Evolutionary conservation across 176 grass and related monocot species (phyloP).

Genomic region (Poa pratensis): DNA sequence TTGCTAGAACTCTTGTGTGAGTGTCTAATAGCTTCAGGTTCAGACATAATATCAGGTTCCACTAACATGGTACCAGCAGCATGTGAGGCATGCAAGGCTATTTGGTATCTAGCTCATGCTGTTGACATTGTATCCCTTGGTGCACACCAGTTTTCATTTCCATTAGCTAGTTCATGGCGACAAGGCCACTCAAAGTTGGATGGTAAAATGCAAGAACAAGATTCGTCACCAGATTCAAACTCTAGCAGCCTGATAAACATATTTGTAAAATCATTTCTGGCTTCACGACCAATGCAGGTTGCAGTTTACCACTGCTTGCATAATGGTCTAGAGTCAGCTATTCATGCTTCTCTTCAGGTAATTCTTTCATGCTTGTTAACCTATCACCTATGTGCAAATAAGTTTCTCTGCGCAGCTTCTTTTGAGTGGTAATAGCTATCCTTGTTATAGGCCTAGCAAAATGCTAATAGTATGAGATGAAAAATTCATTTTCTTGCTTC

Average conservation of each 20-base stretch:
- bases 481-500: neutral
- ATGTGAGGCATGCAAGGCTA: constrained; percentile 92
- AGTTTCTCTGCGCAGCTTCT: constrained; percentile 5
- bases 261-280: constrained; percentile 74
- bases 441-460: neutral
- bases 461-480: neutral
- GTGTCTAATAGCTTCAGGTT: constrained; percentile 71
- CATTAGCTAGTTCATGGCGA: constrained; percentile 66
- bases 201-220: constrained; percentile 45
- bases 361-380: constrained; percentile 38
- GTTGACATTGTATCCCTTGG: constrained; percentile 75
- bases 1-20: constrained; percentile 72
- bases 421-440: neutral
- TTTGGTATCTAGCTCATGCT: constrained; percentile 91
- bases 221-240: constrained; percentile 52
- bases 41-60: constrained; percentile 69
- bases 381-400: constrained; percentile 3
- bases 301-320: constrained; percentile 90
- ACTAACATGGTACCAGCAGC: constrained; percentile 95
- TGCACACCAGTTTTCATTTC: constrained; percentile 71
- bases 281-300: constrained; percentile 77
- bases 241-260: constrained; percentile 61
- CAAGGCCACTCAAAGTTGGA: constrained; percentile 48
- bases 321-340: constrained; percentile 90
- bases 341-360: constrained; percentile 90